Base-by-base conservation (phyloP, 2,329 filamentous ascomycete species). In the Epichloe elymi region DNA sequence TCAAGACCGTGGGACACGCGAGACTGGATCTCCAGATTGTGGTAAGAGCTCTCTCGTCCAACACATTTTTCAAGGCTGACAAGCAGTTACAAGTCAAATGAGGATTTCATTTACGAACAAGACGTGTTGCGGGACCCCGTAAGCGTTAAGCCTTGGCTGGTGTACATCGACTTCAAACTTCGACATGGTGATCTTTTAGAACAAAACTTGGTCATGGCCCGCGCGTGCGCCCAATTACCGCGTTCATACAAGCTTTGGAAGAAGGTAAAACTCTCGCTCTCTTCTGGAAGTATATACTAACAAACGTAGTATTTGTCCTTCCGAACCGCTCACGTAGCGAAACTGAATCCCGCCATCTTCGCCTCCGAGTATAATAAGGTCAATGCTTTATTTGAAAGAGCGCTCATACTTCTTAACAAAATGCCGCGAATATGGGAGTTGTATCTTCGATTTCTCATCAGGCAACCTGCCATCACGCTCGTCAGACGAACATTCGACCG, bases 401-500 rank as follows among this genome's bases (percentile, higher is more conserved):
- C 93, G 3, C 73, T 98, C 48, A 87, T 96, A 53, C 76, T 98
- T 40, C 78, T 98, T 55, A 96, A 98, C 71, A 98, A 98, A 71
- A 98, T 98, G 93, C 93, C 94, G 23, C 80, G 82, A 58, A 93
- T 98, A 64, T 98, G 93, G 94, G 90, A 96, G 66, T 88, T 97
- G 82, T 98, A 96, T 65, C 81, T 98, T 55, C 79, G 79, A 46
- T 97, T 98, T 63, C 74, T 98, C 52, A 81, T 91, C 64, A 82
- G 86, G 62, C 93, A 98, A 66, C 93, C 93, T n/a, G 73, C 94
- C 50, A 82, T 98, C 54, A 96, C 91, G 7, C 76, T 82, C 52
- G 94, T 88, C 26, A 82, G 93, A 53, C 82, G 83, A 57, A 88
- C 88, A 1, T 98, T 98, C 69, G 91, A 98, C 69, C 83, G 89